These are phyloP conservation scores for Aspergillus nidulans DNA, from an alignment of 495 filamentous ascomycete genomes.

Conservation along the genomic window DNA sequence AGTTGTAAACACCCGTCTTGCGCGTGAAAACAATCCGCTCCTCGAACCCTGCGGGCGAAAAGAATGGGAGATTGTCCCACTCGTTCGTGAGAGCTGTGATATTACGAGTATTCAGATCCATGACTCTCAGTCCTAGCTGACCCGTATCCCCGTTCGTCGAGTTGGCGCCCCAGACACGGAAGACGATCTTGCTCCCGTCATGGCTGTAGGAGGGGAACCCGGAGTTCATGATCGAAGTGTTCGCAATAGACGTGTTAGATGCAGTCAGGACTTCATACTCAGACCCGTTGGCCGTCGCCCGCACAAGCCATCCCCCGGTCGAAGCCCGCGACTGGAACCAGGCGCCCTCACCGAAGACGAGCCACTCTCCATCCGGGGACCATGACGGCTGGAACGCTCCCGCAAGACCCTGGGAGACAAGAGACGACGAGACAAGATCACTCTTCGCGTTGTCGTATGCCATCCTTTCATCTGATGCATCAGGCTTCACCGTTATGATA, in stretches of 20 bases:
- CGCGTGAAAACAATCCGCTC: slow-evolving; percentile 30
- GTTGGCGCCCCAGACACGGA: slow-evolving; percentile 26
- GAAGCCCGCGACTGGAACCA: slow-evolving; percentile 27
- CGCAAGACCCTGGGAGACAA: slow-evolving; percentile 13
- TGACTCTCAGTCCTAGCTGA: slow-evolving; percentile 24
- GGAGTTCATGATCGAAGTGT: slow-evolving; percentile 19
- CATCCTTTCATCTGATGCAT: slow-evolving; percentile 7
- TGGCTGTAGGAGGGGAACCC: slow-evolving; percentile 29
- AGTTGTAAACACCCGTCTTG: slow-evolving; percentile 25
- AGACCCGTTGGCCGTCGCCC: slow-evolving; percentile 21
- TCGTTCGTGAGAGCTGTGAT: slow-evolving; percentile 22
- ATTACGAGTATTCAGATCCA: slow-evolving; percentile 24
- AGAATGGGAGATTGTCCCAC: slow-evolving; percentile 31
- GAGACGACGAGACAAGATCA: slow-evolving; percentile 7
- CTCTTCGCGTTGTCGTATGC: slow-evolving; percentile 14
- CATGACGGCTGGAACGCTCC: slow-evolving; percentile 28
- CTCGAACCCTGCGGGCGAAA: slow-evolving; percentile 22
- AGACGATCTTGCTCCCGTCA: slow-evolving; percentile 28
- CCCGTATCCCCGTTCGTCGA: slow-evolving; percentile 14
- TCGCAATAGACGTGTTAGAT: slow-evolving; percentile 11
- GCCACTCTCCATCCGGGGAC: slow-evolving; percentile 26
- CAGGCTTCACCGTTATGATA: slow-evolving; percentile 17
- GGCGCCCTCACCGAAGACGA: slow-evolving; percentile 28
- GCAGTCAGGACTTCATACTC: slow-evolving; percentile 21
- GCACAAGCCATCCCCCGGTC: slow-evolving; percentile 22